These are phyloP conservation scores for Pachysandra terminalis DNA, from an alignment of 164 flowering plant genomes.

Conservation along the genomic window DNA sequence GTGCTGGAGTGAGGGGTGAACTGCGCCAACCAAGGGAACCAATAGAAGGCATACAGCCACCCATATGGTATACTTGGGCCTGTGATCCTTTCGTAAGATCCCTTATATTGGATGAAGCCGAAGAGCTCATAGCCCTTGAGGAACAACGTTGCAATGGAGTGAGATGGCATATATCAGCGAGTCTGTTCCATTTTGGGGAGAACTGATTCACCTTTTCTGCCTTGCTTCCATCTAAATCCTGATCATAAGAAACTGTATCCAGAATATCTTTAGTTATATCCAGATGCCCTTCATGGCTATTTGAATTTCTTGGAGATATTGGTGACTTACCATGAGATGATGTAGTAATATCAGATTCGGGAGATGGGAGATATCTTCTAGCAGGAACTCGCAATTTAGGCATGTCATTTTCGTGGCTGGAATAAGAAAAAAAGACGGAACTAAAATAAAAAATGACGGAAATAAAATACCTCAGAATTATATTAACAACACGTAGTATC, in stretches of 20 bases:
- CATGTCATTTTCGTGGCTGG: conserved; percentile 30
- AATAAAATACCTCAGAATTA: too few species aligned
- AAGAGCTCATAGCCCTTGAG: conserved; percentile 17
- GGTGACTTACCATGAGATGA: conserved; percentile 28
- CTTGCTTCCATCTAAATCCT: conserved; percentile 15
- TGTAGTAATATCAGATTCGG: conserved; percentile 36
- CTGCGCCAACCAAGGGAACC: conserved; percentile 39
- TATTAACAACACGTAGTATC: background rate
- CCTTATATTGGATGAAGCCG: conserved; percentile 29
- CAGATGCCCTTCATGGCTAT: conserved; percentile 15
- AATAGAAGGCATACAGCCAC: conserved; percentile 14
- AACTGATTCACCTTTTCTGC: conserved; percentile 14
- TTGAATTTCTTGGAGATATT: conserved; percentile 21
- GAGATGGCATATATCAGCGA: conserved; percentile 17
- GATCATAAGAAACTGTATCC: conserved; percentile 18
- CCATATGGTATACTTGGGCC: conserved; percentile 19
- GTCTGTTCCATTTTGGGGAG: conserved; percentile 25
- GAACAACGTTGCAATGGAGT: conserved; percentile 23
- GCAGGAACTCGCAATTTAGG: conserved; percentile 27
- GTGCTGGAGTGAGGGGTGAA: conserved; percentile 44
- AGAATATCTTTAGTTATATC: conserved; percentile 20
- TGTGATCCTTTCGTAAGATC: conserved; percentile 20
- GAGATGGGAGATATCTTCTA: conserved; percentile 32
- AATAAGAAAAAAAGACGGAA: background rate
- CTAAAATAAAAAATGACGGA: background rate